Evolutionary conservation across 169 alveolate species (phyloP).

Genomic region (Eimeria praecox): DNA sequence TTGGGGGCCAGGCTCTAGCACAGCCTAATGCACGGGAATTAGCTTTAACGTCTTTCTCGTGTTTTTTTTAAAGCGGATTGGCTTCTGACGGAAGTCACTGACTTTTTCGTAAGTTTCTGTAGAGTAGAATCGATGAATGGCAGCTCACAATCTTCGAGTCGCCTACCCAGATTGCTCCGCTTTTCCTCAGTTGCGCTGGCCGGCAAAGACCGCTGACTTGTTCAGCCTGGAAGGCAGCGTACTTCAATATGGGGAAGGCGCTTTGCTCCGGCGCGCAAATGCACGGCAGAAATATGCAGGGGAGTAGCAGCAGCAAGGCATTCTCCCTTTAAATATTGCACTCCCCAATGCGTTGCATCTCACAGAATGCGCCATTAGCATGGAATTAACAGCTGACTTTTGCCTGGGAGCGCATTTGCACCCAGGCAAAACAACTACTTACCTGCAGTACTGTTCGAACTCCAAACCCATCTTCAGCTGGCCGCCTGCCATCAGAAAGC

Average conservation of each 20-base stretch:
- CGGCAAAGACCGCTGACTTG: slow-evolving; percentile 72
- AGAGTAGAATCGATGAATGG: slow-evolving; percentile 38
- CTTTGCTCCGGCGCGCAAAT: not conserved
- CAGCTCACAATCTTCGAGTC: slow-evolving; percentile 45
- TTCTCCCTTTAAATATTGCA: not conserved
- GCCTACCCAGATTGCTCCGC: slow-evolving; percentile 63
- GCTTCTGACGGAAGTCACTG: not conserved
- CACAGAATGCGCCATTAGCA: not conserved
- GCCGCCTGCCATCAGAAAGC: not conserved
- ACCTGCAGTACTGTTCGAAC: slow-evolving; percentile 62
- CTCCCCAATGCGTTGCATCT: not conserved
- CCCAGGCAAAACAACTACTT: not conserved
- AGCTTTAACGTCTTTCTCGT: not conserved
- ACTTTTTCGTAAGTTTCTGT: slow-evolving; percentile 37
- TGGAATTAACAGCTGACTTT: not conserved
- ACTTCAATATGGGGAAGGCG: not conserved
- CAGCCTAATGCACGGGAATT: not conserved
- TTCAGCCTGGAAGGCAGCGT: slow-evolving; percentile 29
- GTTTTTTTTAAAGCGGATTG: not conserved
- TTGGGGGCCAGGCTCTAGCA: not conserved
- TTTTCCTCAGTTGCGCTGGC: slow-evolving; percentile 45
- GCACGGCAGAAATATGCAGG: not conserved
- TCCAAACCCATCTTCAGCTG: slow-evolving; percentile 29
- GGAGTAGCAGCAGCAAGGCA: not conserved
- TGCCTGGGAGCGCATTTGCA: not conserved